Conservation (phyloP, 2,329 filamentous ascomycete genomes). For the Tympanopsis confertula region DNA sequence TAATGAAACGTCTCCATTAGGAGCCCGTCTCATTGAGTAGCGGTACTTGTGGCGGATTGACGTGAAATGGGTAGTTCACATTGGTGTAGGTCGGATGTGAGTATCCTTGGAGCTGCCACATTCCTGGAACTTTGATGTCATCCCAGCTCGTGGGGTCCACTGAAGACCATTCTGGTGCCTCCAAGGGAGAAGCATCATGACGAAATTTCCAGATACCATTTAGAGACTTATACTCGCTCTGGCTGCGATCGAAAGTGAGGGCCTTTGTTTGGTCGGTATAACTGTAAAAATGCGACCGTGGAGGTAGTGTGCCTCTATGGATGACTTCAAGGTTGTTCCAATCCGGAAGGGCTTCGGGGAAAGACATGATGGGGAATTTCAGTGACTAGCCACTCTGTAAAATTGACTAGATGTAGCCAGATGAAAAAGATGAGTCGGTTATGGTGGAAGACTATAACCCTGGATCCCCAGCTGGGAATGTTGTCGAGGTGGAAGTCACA, state of each 20-base stretch:
- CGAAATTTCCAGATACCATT: conserved; percentile 48
- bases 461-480: too few species aligned
- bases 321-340: conserved; percentile 30
- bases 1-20: conserved; percentile 41
- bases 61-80: conserved; percentile 52
- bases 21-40: conserved; percentile 54
- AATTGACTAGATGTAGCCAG: too few species aligned
- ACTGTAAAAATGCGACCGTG: conserved; percentile 26
- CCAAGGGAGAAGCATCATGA: conserved; percentile 29
- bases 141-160: conserved; percentile 24
- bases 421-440: too few species aligned
- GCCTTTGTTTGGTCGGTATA: conserved; percentile 24
- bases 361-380: too few species aligned
- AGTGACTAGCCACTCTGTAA: too few species aligned
- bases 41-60: conserved; percentile 50
- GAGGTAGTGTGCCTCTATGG: conserved; percentile 27
- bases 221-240: conserved; percentile 14
- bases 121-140: conserved; percentile 48
- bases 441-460: too few species aligned
- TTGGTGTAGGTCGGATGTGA: conserved; percentile 61
- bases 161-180: conserved; percentile 26
- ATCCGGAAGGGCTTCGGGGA: conserved; percentile 16
- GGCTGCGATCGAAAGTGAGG: conserved; percentile 15
- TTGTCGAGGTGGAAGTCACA: too few species aligned
- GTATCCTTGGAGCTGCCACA: conserved; percentile 62